These are phyloP conservation scores for Quaeritorhiza haematococci DNA, from an alignment of 371 early-diverging fungal species.

Conservation along the genomic window DNA sequence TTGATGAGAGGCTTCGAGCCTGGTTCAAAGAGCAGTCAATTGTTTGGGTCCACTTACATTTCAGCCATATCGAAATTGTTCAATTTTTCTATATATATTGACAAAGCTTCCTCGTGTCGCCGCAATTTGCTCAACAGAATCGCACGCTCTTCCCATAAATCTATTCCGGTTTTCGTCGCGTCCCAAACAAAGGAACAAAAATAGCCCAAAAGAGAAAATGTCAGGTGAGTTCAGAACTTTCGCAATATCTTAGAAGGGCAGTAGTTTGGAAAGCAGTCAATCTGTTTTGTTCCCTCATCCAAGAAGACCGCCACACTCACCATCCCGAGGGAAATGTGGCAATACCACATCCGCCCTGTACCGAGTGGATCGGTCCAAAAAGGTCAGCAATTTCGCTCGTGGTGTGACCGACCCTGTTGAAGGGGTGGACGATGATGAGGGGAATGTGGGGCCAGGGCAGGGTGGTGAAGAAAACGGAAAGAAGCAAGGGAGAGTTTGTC, in stretches of 20 bases:
- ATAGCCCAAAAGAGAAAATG: neutral
- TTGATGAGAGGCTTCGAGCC: too few relatives aligned
- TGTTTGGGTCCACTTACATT: constrained; percentile 39
- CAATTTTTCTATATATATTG: constrained; percentile 75
- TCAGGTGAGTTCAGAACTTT: neutral
- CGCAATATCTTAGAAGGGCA: constrained; percentile 1
- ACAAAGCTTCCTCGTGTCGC: constrained; percentile 81
- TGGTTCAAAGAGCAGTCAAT: constrained; percentile 4
- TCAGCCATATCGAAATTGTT: constrained; percentile 70
- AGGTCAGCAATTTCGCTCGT: neutral
- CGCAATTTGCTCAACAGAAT: constrained; percentile 76
- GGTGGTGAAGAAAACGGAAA: too few relatives aligned
- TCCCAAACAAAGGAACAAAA: neutral
- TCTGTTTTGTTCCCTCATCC: constrained; percentile 41
- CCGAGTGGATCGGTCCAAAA: constrained; percentile 15
- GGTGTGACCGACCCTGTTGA: too few relatives aligned
- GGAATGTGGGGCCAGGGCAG: too few relatives aligned
- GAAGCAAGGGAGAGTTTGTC: too few relatives aligned
- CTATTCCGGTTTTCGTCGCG: constrained; percentile 9
- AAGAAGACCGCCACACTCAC: constrained; percentile 59
- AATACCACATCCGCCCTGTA: neutral
- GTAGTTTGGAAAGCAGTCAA: neutral
- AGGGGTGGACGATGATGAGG: too few relatives aligned
- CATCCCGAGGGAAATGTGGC: neutral
- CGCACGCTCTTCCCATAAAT: constrained; percentile 76